A percentile compares a stretch with the other conserved stretches of the same genome.
These are phyloP conservation scores for Alloteropsis semialata DNA, from an alignment of 176 grass and related monocot genomes.

Conservation along the genomic window DNA sequence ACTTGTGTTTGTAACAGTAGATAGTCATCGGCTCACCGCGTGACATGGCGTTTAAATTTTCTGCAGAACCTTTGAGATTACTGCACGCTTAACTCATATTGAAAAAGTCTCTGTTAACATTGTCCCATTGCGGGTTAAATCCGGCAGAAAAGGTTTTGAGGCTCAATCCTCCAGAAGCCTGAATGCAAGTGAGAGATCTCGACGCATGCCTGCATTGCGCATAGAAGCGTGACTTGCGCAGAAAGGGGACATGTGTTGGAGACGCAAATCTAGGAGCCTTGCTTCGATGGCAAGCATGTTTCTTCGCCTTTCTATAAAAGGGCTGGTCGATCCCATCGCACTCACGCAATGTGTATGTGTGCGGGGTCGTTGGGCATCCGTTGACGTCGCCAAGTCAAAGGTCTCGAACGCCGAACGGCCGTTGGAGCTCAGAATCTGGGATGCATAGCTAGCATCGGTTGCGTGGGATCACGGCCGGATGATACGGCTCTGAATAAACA, in stretches of 20 bases:
- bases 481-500: background rate
- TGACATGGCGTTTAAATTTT: too few species aligned
- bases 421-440: background rate
- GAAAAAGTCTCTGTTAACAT: background rate
- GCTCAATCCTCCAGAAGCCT: background rate
- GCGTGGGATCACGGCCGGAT: slow-evolving; percentile 19
- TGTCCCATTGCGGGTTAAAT: background rate
- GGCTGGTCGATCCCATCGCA: background rate
- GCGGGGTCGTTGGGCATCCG: background rate
- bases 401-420: background rate
- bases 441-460: background rate
- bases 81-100: too few species aligned
- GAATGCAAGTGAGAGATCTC: background rate
- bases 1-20: too few species aligned
- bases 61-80: too few species aligned
- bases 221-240: background rate
- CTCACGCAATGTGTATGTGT: background rate
- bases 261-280: background rate
- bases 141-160: background rate
- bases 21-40: too few species aligned
- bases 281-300: slow-evolving; percentile 24
- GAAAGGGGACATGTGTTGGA: background rate
- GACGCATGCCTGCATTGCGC: background rate
- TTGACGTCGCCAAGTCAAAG: slow-evolving; percentile 13
- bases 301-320: background rate